phyloP scores from a whole-genome alignment of 768 basidiomycete genomes.

The Hemileccinum rubropunctum region DNA sequence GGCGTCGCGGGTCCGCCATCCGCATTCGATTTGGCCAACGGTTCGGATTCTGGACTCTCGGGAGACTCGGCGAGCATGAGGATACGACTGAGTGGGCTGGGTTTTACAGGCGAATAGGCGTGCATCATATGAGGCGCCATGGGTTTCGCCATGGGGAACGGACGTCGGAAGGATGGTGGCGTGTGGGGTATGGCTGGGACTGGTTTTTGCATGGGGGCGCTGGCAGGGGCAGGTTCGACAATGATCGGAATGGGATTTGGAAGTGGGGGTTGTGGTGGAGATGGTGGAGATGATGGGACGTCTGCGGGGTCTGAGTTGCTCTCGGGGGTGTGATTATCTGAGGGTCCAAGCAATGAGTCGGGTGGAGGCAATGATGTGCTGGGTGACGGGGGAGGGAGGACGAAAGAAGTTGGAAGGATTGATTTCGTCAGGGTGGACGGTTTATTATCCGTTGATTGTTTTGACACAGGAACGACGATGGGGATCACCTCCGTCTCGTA shows the following conservation, averaged over 20 bases:
- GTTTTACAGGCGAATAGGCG: conserved; percentile 78
- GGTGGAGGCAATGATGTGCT: conserved; percentile 53
- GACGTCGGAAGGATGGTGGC: conserved; percentile 31
- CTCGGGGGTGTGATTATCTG: conserved; percentile 19
- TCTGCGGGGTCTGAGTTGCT: neutral
- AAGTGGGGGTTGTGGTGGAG: neutral
- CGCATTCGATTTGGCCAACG: neutral
- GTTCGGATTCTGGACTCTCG: conserved; percentile 31
- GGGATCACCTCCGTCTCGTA: conserved; percentile 54
- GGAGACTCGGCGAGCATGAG: conserved; percentile 69
- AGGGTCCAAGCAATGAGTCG: conserved; percentile 35
- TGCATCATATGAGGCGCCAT: conserved; percentile 68
- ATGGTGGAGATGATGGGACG: neutral
- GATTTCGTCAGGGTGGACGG: conserved; percentile 36
- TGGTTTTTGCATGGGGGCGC: conserved; percentile 4
- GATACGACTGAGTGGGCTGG: conserved; percentile 78
- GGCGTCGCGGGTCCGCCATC: conserved; percentile 23
- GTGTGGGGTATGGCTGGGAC: conserved; percentile 16
- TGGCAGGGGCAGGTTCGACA: conserved; percentile 18
- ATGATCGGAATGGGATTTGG: conserved; percentile 20
- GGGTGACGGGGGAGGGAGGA: conserved; percentile 77
- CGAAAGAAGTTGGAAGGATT: conserved; percentile 67
- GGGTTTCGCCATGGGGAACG: conserved; percentile 73
- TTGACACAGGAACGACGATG: conserved; percentile 27
- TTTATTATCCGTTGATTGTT: conserved; percentile 21